Base-by-base conservation (phyloP, 305 asterid species). In the Fraxinus xanthoxyloides region DNA sequence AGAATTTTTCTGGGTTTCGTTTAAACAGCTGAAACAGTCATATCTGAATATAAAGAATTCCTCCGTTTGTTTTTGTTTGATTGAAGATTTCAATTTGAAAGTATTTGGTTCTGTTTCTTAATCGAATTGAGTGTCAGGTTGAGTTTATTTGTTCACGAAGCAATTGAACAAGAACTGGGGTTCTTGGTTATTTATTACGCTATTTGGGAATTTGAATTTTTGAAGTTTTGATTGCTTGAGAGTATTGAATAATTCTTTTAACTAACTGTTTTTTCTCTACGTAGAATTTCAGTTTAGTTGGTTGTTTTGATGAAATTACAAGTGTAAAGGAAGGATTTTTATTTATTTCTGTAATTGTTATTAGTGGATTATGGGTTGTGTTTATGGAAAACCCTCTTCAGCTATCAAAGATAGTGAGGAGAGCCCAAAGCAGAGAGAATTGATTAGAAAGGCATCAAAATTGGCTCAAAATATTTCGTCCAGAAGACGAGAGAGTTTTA, bases 371-470 rank as follows among this genome's bases (percentile, higher is more conserved):
- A 96, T 96, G 99, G 99, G 99, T 51, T 88, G 91, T 83, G 90
- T 92, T 17, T 96, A 90, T 80, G 98, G 91, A 72, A 96, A 93
- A 87, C 90, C 97, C 80, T 92, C 97, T 81, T 81, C 92, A 51
- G 85, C 89, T 5, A 85, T 79, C 79, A 87, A 87, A 75, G 91
- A 90, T 79, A 78, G 89, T 30, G 88, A 88, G 81, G 94, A 82
- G 81, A 88, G 87, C 86, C 93, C 95, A 19, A 90, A 83, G 76
- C 93, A 84, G 91, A 91, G 92, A 75, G 94, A 90, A 80, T 84
- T 93, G 85, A 80, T 17, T 8, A 89, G 90, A 85, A 91, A 89
- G 81, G 74, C 94, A 12, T 88, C 93, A 21, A 93, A 91, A 84
- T 85, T 91, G 59, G 89, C 91, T 26, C 84, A 93, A 36, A 91